Percentiles rank a stretch among this genome's conserved stretches.
These are phyloP conservation scores for Hibiscus syriacus DNA, from an alignment of 345 rosid genomes.

Conservation along the genomic window DNA sequence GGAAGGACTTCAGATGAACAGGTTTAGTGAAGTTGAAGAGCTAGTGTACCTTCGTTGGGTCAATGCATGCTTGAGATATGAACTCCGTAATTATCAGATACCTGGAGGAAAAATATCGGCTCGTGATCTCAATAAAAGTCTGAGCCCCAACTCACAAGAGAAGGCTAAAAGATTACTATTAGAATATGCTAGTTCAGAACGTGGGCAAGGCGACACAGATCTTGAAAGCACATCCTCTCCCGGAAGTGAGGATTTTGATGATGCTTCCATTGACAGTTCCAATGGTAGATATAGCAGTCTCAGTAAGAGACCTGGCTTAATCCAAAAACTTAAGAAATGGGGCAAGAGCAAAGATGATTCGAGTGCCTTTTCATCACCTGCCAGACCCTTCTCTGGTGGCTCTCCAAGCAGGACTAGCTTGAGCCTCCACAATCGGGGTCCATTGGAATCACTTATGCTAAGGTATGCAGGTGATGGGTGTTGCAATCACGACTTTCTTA, in stretches of 20 bases:
- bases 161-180: constrained; percentile 78
- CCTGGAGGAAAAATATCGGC: constrained; percentile 84
- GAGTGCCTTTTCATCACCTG: constrained; percentile 55
- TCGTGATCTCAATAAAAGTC: constrained; percentile 81
- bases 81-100: constrained; percentile 81
- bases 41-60: constrained; percentile 98
- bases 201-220: constrained; percentile 93
- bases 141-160: constrained; percentile 88
- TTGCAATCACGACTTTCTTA: constrained; percentile 78
- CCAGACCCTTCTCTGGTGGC: constrained; percentile 66
- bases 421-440: constrained; percentile 63
- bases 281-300: constrained; percentile 64
- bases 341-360: constrained; percentile 84
- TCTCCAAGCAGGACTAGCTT: constrained; percentile 72
- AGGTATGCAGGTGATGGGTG: constrained; percentile 74
- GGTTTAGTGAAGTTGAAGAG: constrained; percentile 98
- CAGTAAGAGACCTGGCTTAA: constrained; percentile 65
- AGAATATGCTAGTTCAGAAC: constrained; percentile 90
- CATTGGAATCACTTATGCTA: constrained; percentile 81
- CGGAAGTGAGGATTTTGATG: constrained; percentile 93
- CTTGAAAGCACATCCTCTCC: constrained; percentile 81
- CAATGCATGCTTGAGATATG: constrained; percentile 90
- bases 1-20: constrained; percentile 95
- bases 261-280: constrained; percentile 77
- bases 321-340: constrained; percentile 88